phyloP scores from a whole-genome alignment of 805 yeast species.

The Sugiyamaella boreocaroliniensis region DNA sequence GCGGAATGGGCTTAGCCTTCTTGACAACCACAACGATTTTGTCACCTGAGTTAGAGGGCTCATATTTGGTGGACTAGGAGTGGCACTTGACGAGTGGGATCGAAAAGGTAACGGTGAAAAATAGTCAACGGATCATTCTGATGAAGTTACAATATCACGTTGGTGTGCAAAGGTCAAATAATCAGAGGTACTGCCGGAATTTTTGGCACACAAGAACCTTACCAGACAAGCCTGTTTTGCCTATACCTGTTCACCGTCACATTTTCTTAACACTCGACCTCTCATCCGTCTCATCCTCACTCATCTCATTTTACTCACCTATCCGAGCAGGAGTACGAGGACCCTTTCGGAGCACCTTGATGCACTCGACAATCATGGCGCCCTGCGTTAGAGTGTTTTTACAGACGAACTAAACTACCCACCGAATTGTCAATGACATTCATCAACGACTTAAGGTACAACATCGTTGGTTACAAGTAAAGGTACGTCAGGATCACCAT shows the following conservation, averaged over 20 bases:
- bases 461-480: slow-evolving; percentile 42
- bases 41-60: slow-evolving; percentile 49
- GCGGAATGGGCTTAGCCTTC: slow-evolving; percentile 72
- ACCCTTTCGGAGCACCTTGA: slow-evolving; percentile 85
- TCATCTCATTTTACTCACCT: slow-evolving; percentile 17
- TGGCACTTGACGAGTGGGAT: too few species aligned
- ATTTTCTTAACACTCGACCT: too few species aligned
- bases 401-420: slow-evolving; percentile 12
- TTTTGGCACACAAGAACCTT: too few species aligned
- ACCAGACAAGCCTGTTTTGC: too few species aligned
- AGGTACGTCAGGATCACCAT: too few species aligned
- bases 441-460: slow-evolving; percentile 77
- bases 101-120: too few species aligned
- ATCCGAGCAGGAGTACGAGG: slow-evolving; percentile 77
- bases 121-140: too few species aligned
- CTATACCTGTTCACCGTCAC: too few species aligned
- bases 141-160: too few species aligned
- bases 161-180: too few species aligned
- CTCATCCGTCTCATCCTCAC: too few species aligned
- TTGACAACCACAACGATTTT: slow-evolving; percentile 90
- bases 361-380: slow-evolving; percentile 90
- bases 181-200: too few species aligned
- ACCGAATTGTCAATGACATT: slow-evolving; percentile 89
- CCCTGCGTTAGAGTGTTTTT: slow-evolving; percentile 37
- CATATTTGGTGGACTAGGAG: background rate